These are phyloP conservation scores for Ganoderma meredithae DNA, from an alignment of 1,284 basidiomycete species.

Conservation along the genomic window DNA sequence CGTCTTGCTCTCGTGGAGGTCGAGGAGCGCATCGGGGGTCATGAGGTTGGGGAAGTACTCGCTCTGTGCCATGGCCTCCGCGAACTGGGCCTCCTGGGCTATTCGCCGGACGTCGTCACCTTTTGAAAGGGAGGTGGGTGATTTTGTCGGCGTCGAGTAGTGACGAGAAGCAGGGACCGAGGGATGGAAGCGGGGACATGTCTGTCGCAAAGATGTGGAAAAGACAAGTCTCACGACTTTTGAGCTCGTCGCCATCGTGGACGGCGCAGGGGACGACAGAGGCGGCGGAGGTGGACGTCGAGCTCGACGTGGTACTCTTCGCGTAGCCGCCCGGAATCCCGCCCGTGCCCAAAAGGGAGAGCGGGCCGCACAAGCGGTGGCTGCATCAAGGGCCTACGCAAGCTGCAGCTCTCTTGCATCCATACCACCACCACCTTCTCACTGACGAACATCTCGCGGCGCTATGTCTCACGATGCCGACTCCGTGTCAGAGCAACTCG, in stretches of 20 bases:
- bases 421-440: slow-evolving; percentile 11
- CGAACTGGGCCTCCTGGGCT: slow-evolving; percentile 24
- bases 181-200: slow-evolving; percentile 18
- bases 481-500: slow-evolving; percentile 30
- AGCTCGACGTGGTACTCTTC: slow-evolving; percentile 9
- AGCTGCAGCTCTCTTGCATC: not conserved
- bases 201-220: slow-evolving; percentile 15
- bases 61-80: slow-evolving; percentile 23
- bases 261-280: slow-evolving; percentile 10
- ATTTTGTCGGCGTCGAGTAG: slow-evolving; percentile 24
- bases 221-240: slow-evolving; percentile 17
- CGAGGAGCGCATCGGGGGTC: slow-evolving; percentile 64
- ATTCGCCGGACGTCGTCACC: slow-evolving; percentile 18
- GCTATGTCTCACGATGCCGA: slow-evolving; percentile 27
- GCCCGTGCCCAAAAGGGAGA: not conserved
- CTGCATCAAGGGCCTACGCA: not conserved
- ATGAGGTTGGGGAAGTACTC: slow-evolving; percentile 62
- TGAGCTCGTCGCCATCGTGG: slow-evolving; percentile 24
- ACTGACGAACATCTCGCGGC: not conserved
- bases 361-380: slow-evolving; percentile 10
- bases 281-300: slow-evolving; percentile 5
- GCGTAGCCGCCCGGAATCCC: slow-evolving; percentile 2
- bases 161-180: slow-evolving; percentile 13
- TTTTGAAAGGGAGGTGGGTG: slow-evolving; percentile 1
- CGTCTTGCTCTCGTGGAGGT: slow-evolving; percentile 60